phyloP scores from a whole-genome alignment of 2,329 filamentous ascomycete genomes.

The Fusarium euwallaceae region DNA sequence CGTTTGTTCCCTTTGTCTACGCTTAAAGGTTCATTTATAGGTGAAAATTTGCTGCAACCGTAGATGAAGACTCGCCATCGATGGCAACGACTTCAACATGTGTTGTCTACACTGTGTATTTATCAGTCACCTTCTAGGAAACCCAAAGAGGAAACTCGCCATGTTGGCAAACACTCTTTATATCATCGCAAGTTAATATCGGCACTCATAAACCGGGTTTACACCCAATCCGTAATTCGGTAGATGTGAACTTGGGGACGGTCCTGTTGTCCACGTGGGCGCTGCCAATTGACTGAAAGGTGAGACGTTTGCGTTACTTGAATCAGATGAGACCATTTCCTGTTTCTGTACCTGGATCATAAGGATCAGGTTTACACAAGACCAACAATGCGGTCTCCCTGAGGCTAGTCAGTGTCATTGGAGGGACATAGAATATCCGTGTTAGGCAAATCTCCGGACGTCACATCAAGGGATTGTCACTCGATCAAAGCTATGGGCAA shows the following conservation, averaged over 20 bases:
- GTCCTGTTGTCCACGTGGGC: background rate
- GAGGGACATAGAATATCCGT: constrained; percentile 2
- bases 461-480: background rate
- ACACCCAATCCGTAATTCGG: background rate
- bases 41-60: background rate
- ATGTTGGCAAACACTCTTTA: background rate
- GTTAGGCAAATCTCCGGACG: background rate
- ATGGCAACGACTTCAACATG: background rate
- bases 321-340: background rate
- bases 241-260: background rate
- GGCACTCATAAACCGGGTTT: background rate
- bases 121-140: background rate
- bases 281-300: background rate
- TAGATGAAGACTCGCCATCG: background rate
- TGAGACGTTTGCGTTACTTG: background rate
- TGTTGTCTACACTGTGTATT: background rate
- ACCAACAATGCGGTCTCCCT: background rate
- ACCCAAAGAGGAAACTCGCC: background rate
- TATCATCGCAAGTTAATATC: background rate
- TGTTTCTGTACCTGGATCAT: background rate
- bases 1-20: background rate
- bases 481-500: background rate
- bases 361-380: background rate
- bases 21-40: background rate
- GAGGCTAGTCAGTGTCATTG: background rate